phyloP scores from a whole-genome alignment of 805 yeast species.

The Cyberlindnera subsufficiens region DNA sequence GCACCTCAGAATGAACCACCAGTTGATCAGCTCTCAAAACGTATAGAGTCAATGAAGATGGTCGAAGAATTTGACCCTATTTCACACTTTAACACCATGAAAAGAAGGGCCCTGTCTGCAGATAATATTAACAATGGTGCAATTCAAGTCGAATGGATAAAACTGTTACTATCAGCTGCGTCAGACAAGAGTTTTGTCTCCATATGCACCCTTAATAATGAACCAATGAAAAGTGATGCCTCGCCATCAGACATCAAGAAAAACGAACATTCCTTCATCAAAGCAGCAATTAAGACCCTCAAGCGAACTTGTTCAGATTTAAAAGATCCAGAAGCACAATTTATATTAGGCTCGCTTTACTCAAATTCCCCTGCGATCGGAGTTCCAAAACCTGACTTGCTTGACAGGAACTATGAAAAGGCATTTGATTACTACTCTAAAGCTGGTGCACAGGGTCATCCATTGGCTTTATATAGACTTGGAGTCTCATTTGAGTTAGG shows the following conservation, averaged over 20 bases:
- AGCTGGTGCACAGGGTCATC: constrained; percentile 53
- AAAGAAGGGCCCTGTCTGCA: constrained; percentile 27
- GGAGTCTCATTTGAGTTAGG: constrained; percentile 72
- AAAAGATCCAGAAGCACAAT: constrained; percentile 51
- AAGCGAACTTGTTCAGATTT: constrained; percentile 47
- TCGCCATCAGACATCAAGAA: constrained; percentile 38
- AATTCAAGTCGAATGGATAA: constrained; percentile 62
- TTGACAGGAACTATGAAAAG: constrained; percentile 49
- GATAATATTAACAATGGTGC: constrained; percentile 30
- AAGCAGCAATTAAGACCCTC: constrained; percentile 53
- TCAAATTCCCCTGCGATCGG: constrained; percentile 42
- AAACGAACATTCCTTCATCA: constrained; percentile 49
- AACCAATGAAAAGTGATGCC: constrained; percentile 30
- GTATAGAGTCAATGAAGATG: background rate
- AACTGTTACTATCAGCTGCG: constrained; percentile 43
- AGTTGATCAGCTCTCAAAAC: background rate
- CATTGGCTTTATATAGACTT: constrained; percentile 59
- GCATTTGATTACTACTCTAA: constrained; percentile 57
- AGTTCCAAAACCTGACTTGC: constrained; percentile 40
- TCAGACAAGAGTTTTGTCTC: constrained; percentile 36
- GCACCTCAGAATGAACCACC: background rate
- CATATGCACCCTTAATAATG: constrained; percentile 43
- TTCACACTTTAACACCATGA: background rate
- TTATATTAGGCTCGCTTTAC: constrained; percentile 56
- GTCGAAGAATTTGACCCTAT: background rate